Conservation (phyloP, 768 basidiomycete species). For the Krasilnikovozyma curviuscula region DNA sequence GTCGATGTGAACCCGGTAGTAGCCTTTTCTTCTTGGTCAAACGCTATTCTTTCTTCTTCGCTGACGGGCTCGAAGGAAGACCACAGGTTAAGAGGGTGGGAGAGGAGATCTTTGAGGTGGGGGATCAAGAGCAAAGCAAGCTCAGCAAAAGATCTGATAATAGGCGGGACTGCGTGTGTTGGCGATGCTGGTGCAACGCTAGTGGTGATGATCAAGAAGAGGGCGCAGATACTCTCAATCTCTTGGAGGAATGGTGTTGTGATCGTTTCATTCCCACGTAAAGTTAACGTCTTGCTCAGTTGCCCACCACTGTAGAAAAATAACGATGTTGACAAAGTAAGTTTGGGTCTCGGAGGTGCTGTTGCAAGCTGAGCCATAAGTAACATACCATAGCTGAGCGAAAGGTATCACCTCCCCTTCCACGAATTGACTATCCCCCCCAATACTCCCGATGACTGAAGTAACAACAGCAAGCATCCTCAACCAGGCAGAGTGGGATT, state of each 20-base stretch:
- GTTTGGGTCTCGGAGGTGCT: too few species aligned
- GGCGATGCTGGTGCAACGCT: conserved; percentile 21
- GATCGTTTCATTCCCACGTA: conserved; percentile 64
- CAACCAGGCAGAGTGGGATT: conserved; percentile 64
- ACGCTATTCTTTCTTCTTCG: conserved; percentile 45
- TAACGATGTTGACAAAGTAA: not conserved
- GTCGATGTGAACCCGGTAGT: conserved; percentile 25
- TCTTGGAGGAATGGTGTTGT: conserved; percentile 61
- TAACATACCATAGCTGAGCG: conserved; percentile 43
- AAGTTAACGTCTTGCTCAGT: conserved; percentile 52
- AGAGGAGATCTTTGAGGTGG: conserved; percentile 71
- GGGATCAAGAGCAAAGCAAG: conserved; percentile 58
- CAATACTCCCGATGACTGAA: conserved; percentile 44
- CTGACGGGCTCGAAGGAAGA: conserved; percentile 63
- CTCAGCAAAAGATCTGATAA: conserved; percentile 48
- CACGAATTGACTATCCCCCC: conserved; percentile 51
- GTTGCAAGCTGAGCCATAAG: not conserved
- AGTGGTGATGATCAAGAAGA: conserved; percentile 57
- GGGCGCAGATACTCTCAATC: conserved; percentile 52
- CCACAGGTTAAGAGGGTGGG: conserved; percentile 74
- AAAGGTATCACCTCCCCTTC: conserved; percentile 69
- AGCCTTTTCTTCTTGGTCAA: conserved; percentile 40
- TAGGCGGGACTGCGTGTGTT: conserved; percentile 34
- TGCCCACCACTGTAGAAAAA: conserved; percentile 37
- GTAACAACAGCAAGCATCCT: conserved; percentile 64